phyloP scores from a whole-genome alignment of 2,329 filamentous ascomycete species.

The Endoconidiophora laricicola region DNA sequence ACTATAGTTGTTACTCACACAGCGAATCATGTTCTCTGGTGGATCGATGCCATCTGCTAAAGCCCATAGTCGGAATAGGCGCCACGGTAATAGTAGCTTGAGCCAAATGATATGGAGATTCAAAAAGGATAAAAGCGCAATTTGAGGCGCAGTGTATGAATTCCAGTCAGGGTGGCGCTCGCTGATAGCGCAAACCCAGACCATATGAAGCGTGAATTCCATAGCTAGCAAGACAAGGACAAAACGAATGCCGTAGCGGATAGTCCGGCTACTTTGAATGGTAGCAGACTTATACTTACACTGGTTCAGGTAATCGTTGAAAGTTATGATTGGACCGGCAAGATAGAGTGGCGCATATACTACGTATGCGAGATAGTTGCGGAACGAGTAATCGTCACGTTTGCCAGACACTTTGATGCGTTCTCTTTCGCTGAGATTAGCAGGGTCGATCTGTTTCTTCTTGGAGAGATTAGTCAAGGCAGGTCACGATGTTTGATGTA shows the following conservation, averaged over 20 bases:
- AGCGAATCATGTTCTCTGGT: conserved; percentile 95
- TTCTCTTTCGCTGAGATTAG: conserved; percentile 75
- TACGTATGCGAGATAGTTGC: conserved; percentile 76
- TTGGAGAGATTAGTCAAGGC: conserved; percentile 49
- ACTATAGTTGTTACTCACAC: conserved; percentile 88
- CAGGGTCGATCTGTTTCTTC: conserved; percentile 93
- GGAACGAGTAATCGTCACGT: conserved; percentile 54
- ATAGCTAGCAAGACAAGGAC: conserved; percentile 64
- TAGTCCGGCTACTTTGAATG: conserved; percentile 52
- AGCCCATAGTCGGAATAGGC: conserved; percentile 96
- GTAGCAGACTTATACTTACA: conserved; percentile 55
- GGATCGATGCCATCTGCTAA: conserved; percentile 83
- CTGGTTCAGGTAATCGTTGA: conserved; percentile 95
- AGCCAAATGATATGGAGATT: conserved; percentile 97
- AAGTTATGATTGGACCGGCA: conserved; percentile 82
- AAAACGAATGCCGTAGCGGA: conserved; percentile 73
- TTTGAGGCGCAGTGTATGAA: conserved; percentile 69
- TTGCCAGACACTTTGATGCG: conserved; percentile 63
- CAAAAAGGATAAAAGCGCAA: conserved; percentile 83
- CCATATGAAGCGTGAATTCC: conserved; percentile 80
- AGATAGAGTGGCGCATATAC: conserved; percentile 90
- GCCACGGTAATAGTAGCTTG: conserved; percentile 90
- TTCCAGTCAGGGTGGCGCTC: conserved; percentile 66
- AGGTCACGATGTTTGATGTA: neutral
- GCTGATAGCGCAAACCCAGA: conserved; percentile 87